Base-by-base conservation (phyloP, 352 stramenopile genomes). In the Pythium phragmiticola region DNA sequence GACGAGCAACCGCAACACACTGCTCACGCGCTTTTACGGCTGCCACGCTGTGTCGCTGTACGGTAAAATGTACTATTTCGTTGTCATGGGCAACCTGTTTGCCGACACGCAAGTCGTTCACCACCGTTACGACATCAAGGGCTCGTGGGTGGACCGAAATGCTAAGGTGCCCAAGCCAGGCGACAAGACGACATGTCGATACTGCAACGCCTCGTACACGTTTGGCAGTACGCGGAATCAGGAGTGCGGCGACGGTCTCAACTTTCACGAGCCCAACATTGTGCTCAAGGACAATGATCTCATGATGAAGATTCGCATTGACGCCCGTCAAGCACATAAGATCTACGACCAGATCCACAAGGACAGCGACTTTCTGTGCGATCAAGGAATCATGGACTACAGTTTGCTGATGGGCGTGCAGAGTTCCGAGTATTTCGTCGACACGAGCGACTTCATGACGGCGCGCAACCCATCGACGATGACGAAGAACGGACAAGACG, bases 21-120 rank as follows among this genome's bases (percentile, higher is more conserved):
- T 97, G 34, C 57, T 97, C 28, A 96, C 85, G 23, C 88, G 89
- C 1, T 97, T 97, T 63, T 95, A 95, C 60, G 90, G 90, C 8
- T 96, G 87, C 63, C 90, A 97, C 67, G 80, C 82, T 2, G 84
- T 97, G 19, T 83, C 76, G 13, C 62, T 97, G 70, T 97, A 97
- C 64, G 88, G 89, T 30, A 93, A 95, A 48, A 93, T 89, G 74
- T 96, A 96, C 74, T 94, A 92, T 70, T 97, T 97, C 60, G 88
- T 97, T 19, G 90, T 97, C 30, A 97, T 97, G 90, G 86, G 76
- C 14, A 97, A 97, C 51, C 56, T 97, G 48, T 96, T 97, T 67
- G 74, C 80, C 3, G 86, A 94, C 41, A 95, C 82, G 8, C 84
- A 92, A 56, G 83, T 88, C 34, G 83, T 97, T 13, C 88, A 97